A percentile compares a stretch with the other conserved stretches of the same genome.
Evolutionary conservation across 148 eudicot species (phyloP).

Genomic region (Tetragonia tetragonoides): DNA sequence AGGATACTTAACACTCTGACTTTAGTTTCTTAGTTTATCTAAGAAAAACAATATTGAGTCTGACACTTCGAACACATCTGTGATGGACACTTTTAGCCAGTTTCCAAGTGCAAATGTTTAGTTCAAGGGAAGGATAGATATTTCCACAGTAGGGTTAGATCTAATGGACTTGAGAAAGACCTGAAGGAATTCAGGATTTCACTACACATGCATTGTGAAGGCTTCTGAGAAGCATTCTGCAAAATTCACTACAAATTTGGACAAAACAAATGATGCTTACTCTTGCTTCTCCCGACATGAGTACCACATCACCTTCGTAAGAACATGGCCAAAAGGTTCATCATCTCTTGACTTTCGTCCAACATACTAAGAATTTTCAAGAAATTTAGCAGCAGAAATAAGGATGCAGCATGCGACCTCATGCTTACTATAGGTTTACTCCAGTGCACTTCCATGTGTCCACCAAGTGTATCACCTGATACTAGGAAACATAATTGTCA

Average conservation of each 20-base stretch:
- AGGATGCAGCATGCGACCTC: conserved; percentile 44
- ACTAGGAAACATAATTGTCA: too few relatives aligned
- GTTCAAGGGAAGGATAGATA: too few relatives aligned
- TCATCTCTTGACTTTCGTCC: conserved; percentile 90
- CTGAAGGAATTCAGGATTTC: too few relatives aligned
- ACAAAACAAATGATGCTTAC: conserved; percentile 35
- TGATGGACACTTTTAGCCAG: too few relatives aligned
- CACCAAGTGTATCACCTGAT: conserved; percentile 48
- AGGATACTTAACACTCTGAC: too few relatives aligned
- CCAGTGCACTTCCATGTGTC: conserved; percentile 98
- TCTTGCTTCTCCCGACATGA: conserved; percentile 95
- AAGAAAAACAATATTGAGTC: too few relatives aligned
- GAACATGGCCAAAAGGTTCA: conserved; percentile 75
- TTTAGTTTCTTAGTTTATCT: too few relatives aligned
- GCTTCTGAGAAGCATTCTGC: neutral
- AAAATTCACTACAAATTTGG: neutral
- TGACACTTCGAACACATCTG: too few relatives aligned
- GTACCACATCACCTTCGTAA: conserved; percentile 81
- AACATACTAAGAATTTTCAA: neutral
- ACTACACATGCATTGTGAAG: too few relatives aligned
- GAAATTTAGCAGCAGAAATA: neutral
- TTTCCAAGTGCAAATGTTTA: too few relatives aligned
- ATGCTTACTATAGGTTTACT: conserved; percentile 92
- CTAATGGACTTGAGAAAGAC: too few relatives aligned
- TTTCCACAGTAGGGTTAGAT: too few relatives aligned